Conservation (phyloP, 2,329 filamentous ascomycete species). For the Phaeosphaeriaceae sp. region DNA sequence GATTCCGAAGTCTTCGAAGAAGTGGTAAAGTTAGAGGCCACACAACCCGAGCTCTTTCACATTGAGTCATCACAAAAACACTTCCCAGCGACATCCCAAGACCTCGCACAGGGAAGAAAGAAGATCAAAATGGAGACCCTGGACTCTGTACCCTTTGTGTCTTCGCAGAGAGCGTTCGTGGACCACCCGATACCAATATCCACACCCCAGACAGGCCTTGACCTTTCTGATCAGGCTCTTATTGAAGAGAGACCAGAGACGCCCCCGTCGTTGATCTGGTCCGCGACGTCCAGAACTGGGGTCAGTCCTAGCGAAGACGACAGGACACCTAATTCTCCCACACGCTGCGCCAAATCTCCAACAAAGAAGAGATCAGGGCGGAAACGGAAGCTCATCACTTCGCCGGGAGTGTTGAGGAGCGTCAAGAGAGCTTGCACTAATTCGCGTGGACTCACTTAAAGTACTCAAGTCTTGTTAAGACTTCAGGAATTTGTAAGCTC, state of each 20-base stretch:
- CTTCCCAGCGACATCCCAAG: neutral
- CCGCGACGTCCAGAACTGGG: neutral
- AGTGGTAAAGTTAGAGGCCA: neutral
- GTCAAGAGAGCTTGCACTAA: neutral
- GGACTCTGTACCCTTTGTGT: no score
- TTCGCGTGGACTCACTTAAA: no score
- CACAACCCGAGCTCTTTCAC: neutral
- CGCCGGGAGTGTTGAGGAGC: neutral
- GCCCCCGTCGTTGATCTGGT: neutral
- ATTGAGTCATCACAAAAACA: neutral
- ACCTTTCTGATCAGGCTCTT: neutral
- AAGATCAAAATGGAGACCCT: neutral
- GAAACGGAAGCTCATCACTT: neutral
- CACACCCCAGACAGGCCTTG: neutral
- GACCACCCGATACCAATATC: neutral
- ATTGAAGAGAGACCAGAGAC: neutral
- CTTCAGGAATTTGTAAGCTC: no score
- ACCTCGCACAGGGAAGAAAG: neutral
- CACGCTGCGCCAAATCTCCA: neutral
- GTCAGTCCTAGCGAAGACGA: neutral
- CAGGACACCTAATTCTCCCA: neutral
- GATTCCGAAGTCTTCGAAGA: neutral
- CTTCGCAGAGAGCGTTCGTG: neutral
- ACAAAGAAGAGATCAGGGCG: neutral
- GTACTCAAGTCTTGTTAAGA: no score